These are phyloP conservation scores for Rhizoctonia solani DNA, from an alignment of 1,284 basidiomycete genomes.

Conservation along the genomic window DNA sequence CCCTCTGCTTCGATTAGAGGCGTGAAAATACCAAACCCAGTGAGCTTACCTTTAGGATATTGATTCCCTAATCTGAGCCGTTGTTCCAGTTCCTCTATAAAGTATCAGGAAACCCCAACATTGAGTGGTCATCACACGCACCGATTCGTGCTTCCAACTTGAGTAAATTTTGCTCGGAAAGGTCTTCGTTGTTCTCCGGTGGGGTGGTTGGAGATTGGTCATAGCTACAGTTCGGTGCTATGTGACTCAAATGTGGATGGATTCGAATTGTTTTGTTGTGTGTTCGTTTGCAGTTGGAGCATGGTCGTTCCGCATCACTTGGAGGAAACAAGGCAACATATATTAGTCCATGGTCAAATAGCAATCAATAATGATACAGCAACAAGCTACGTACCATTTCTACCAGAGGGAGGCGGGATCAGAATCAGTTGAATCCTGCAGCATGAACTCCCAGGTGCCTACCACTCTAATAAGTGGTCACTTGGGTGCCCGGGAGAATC, in stretches of 20 bases:
- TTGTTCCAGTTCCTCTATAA: constrained; percentile 12
- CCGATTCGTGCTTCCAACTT: constrained; percentile 13
- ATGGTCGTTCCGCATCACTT: constrained; percentile 22
- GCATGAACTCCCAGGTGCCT: too few relatives aligned
- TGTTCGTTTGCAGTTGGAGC: constrained; percentile 14
- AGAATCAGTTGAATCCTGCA: too few relatives aligned
- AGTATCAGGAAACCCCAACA: neutral
- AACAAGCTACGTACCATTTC: constrained; percentile 26
- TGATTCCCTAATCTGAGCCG: too few relatives aligned
- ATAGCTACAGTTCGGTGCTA: constrained; percentile 23
- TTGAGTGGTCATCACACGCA: neutral
- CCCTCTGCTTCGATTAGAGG: too few relatives aligned
- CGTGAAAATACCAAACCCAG: too few relatives aligned
- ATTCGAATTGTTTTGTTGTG: constrained; percentile 24
- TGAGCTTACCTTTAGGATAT: too few relatives aligned
- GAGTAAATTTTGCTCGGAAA: neutral
- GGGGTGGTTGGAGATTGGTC: neutral
- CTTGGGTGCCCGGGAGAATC: neutral
- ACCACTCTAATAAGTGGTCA: constrained; percentile 14
- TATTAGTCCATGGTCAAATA: too few relatives aligned
- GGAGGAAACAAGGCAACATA: too few relatives aligned
- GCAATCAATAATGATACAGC: too few relatives aligned
- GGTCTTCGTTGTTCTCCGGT: neutral
- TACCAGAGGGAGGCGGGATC: neutral
- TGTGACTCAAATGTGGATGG: constrained; percentile 9